phyloP scores from a whole-genome alignment of 192 early-diverging fungal genomes.

The Linnemannia schmuckeri region DNA sequence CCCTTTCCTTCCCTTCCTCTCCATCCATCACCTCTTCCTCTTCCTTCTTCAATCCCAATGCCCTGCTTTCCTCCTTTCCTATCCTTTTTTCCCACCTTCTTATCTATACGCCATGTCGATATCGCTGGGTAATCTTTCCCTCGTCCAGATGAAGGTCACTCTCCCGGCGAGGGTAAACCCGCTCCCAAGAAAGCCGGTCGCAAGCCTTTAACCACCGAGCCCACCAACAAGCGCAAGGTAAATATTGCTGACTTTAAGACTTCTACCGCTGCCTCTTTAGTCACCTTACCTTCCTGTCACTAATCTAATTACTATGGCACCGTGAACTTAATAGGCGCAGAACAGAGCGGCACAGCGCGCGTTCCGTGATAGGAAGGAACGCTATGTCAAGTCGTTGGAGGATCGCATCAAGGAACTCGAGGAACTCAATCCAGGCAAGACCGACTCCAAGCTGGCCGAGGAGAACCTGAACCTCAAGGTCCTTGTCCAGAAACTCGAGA shows the following conservation, averaged over 20 bases:
- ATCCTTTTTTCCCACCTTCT: not conserved
- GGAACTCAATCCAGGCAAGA: slow-evolving; percentile 62
- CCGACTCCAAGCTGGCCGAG: slow-evolving; percentile 53
- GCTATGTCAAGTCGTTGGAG: slow-evolving; percentile 86
- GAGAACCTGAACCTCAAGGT: slow-evolving; percentile 66
- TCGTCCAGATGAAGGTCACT: slow-evolving; percentile 39
- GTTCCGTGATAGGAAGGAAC: slow-evolving; percentile 90
- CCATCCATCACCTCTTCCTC: not conserved
- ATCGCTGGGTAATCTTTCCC: not conserved
- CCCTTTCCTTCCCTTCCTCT: not conserved
- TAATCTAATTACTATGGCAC: not conserved
- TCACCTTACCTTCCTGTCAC: not conserved
- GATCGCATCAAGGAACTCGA: slow-evolving; percentile 79
- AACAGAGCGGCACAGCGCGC: slow-evolving; percentile 88
- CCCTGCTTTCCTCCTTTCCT: not conserved
- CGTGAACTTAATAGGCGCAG: slow-evolving; percentile 64
- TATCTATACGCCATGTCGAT: not conserved
- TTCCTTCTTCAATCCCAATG: not conserved
- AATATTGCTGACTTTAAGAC: not conserved
- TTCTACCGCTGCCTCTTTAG: not conserved
- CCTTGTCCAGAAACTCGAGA: slow-evolving; percentile 63
- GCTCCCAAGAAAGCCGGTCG: slow-evolving; percentile 72
- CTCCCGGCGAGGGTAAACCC: slow-evolving; percentile 57
- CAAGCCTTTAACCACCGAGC: slow-evolving; percentile 72
- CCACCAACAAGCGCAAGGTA: slow-evolving; percentile 58